Percentiles rank a stretch among this genome's conserved stretches.
Conservation (phyloP, 1,139 yeast genomes). For the Meyerozyma guilliermondii region DNA sequence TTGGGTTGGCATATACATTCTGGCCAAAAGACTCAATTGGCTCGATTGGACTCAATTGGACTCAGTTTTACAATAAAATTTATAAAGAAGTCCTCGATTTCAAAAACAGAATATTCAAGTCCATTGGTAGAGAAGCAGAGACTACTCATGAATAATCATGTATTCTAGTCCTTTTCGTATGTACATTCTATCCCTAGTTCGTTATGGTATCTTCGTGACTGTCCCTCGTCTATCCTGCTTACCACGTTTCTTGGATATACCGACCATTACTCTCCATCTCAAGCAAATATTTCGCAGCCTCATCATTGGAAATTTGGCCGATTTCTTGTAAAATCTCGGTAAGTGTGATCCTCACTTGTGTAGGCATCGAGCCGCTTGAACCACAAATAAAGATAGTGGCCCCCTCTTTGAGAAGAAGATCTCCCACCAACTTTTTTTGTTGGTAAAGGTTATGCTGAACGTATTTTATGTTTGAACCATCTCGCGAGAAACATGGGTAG, state of each 20-base stretch:
- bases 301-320: conserved; percentile 31
- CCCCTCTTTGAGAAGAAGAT: conserved; percentile 46
- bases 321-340: conserved; percentile 50
- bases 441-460: conserved; percentile 69
- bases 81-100: too few relatives aligned
- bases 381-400: conserved; percentile 82
- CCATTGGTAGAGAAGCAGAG: too few relatives aligned
- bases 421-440: conserved; percentile 42
- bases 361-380: conserved; percentile 92
- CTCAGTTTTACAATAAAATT: too few relatives aligned
- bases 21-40: too few relatives aligned
- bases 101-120: too few relatives aligned
- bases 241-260: conserved; percentile 94
- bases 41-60: too few relatives aligned
- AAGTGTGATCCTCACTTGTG: conserved; percentile 76
- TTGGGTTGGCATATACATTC: too few relatives aligned
- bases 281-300: conserved; percentile 48
- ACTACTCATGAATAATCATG: too few relatives aligned
- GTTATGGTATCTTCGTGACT: background rate
- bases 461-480: conserved; percentile 40
- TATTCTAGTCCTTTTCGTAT: background rate
- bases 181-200: background rate
- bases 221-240: background rate
- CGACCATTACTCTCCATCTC: conserved; percentile 62
- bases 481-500: conserved; percentile 18